Percentiles rank a stretch among this genome's conserved stretches.
phyloP scores from a whole-genome alignment of 1,139 yeast genomes.

The Pichia sp. region DNA sequence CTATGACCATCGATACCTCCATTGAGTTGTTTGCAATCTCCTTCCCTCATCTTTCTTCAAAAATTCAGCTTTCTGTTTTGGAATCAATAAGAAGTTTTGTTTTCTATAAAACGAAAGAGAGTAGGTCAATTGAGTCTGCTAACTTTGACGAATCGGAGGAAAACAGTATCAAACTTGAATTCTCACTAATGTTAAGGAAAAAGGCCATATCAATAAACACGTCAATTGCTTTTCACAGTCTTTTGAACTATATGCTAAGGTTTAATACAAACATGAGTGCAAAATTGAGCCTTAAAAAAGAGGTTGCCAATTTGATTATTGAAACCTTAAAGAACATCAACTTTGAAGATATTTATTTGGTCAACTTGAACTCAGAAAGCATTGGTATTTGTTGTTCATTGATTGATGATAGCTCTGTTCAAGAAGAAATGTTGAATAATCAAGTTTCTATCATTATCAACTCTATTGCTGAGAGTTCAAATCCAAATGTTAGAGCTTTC shows the following conservation, averaged over 20 bases:
- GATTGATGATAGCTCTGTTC: conserved; percentile 31
- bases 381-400: conserved; percentile 57
- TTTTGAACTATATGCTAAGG: conserved; percentile 38
- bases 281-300: conserved; percentile 36
- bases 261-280: conserved; percentile 24
- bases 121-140: conserved; percentile 14
- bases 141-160: conserved; percentile 11
- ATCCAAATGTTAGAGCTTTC: conserved; percentile 66
- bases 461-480: conserved; percentile 53
- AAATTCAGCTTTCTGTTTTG: conserved; percentile 79
- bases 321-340: conserved; percentile 55
- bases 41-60: conserved; percentile 69
- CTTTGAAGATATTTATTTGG: conserved; percentile 39
- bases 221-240: conserved; percentile 59
- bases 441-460: conserved; percentile 54
- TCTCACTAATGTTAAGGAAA: conserved; percentile 31
- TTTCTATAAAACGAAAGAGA: conserved; percentile 33
- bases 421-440: conserved; percentile 38
- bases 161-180: conserved; percentile 12
- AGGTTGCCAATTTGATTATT: conserved; percentile 46
- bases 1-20: conserved; percentile 68
- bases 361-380: conserved; percentile 54
- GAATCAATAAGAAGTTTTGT: conserved; percentile 69
- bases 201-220: conserved; percentile 58
- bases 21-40: conserved; percentile 69